phyloP scores from a whole-genome alignment of 805 yeast genomes.

The Saccharomycopsis capsularis region DNA sequence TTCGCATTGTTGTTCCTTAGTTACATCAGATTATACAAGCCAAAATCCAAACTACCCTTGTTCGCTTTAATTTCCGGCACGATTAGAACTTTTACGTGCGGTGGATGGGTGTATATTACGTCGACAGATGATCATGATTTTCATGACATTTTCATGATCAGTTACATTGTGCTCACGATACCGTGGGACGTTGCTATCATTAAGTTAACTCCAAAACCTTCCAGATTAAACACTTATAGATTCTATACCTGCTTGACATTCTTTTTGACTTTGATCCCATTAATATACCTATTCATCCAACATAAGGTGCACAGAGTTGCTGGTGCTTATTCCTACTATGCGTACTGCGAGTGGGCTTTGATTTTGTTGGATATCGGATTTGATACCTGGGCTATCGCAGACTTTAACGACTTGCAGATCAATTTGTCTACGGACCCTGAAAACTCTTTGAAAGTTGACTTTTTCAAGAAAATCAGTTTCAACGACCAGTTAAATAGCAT shows the following conservation, averaged over 20 bases:
- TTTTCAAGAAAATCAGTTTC: constrained; percentile 17
- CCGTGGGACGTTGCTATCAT: constrained; percentile 81
- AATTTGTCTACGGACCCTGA: constrained; percentile 23
- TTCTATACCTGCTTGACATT: constrained; percentile 50
- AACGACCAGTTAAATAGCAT: constrained; percentile 25
- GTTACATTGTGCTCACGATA: constrained; percentile 77
- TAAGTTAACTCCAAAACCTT: constrained; percentile 39
- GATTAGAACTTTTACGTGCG: constrained; percentile 88
- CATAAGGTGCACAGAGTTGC: constrained; percentile 82
- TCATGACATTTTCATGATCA: constrained; percentile 93
- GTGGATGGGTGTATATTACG: constrained; percentile 98
- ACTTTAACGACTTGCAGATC: constrained; percentile 59
- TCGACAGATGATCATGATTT: constrained; percentile 95
- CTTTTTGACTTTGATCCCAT: constrained; percentile 68
- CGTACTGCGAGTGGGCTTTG: constrained; percentile 91
- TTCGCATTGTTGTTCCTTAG: constrained; percentile 54
- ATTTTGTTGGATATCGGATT: constrained; percentile 77
- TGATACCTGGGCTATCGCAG: constrained; percentile 71
- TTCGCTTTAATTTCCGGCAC: constrained; percentile 57
- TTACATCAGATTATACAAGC: constrained; percentile 40
- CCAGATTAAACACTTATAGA: constrained; percentile 45
- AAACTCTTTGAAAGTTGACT: constrained; percentile 17
- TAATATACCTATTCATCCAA: constrained; percentile 83
- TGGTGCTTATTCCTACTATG: constrained; percentile 95
- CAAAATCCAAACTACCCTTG: constrained; percentile 30